These are phyloP conservation scores for Mycena galopus DNA, from an alignment of 768 basidiomycete genomes.

Conservation along the genomic window DNA sequence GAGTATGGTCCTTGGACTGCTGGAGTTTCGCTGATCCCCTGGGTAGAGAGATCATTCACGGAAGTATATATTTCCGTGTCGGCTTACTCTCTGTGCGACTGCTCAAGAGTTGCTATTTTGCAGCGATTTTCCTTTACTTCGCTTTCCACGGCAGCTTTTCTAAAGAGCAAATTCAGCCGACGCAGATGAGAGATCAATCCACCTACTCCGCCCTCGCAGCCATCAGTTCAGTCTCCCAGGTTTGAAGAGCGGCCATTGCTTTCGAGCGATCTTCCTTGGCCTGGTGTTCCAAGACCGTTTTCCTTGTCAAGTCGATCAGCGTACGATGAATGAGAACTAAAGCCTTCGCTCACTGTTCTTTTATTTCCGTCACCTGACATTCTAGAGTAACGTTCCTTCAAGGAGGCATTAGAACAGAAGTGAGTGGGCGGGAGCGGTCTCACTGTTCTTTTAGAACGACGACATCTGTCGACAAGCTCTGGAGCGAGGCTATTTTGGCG, in stretches of 20 bases:
- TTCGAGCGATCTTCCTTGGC: slow-evolving; percentile 24
- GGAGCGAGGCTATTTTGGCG: slow-evolving; percentile 19
- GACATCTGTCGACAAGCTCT: slow-evolving; percentile 7
- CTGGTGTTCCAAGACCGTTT: slow-evolving; percentile 20
- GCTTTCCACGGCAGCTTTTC: slow-evolving; percentile 19
- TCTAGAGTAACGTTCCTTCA: slow-evolving; percentile 26
- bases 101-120: slow-evolving; percentile 17
- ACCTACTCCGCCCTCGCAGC: slow-evolving; percentile 22
- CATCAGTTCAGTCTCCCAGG: not conserved
- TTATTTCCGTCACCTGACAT: slow-evolving; percentile 22
- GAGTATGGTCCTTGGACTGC: slow-evolving; percentile 11
- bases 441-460: slow-evolving; percentile 19
- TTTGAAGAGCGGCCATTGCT: slow-evolving; percentile 9
- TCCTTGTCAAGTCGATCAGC: slow-evolving; percentile 8
- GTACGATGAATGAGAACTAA: not conserved
- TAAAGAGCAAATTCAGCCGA: not conserved
- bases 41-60: not conserved
- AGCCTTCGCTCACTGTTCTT: slow-evolving; percentile 22
- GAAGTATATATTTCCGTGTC: not conserved
- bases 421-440: not conserved
- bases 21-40: slow-evolving; percentile 24
- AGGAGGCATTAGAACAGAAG: not conserved
- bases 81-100: slow-evolving; percentile 23
- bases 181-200: not conserved
- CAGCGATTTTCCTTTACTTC: slow-evolving; percentile 20